Conservation (phyloP, 1,139 yeast genomes). For the Arxiozyma telluris region DNA sequence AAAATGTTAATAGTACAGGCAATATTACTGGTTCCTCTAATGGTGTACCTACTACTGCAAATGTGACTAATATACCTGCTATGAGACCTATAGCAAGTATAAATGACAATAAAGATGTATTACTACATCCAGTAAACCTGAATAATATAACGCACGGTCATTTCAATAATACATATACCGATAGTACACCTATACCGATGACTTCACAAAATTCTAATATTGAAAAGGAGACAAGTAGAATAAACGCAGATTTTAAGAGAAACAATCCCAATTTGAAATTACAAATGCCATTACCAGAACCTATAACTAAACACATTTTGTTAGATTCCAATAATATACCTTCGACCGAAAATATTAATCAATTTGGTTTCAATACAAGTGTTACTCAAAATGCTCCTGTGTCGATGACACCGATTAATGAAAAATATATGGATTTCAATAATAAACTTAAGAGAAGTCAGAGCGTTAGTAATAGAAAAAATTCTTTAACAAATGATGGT, state of each 20-base stretch:
- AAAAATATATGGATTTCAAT: slow-evolving; percentile 36
- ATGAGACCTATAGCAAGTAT: slow-evolving; percentile 22
- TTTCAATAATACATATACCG: slow-evolving; percentile 6
- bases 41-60: background rate
- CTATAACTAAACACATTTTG: slow-evolving; percentile 28
- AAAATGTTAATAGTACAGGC: background rate
- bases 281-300: slow-evolving; percentile 44
- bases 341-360: slow-evolving; percentile 43
- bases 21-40: background rate
- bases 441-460: slow-evolving; percentile 21
- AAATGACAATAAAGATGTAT: slow-evolving; percentile 36
- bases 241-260: slow-evolving; percentile 28
- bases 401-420: slow-evolving; percentile 74
- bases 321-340: slow-evolving; percentile 17
- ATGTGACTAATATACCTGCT: slow-evolving; percentile 14
- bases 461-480: slow-evolving; percentile 18
- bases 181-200: background rate
- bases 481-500: slow-evolving; percentile 3
- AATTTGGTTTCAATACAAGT: slow-evolving; percentile 54
- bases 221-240: slow-evolving; percentile 17
- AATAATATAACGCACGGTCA: slow-evolving; percentile 12
- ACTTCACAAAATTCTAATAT: slow-evolving; percentile 6
- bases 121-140: slow-evolving; percentile 54
- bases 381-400: slow-evolving; percentile 43
- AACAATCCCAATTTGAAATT: slow-evolving; percentile 37